These are phyloP conservation scores for Podaxis pistillaris DNA, from an alignment of 768 basidiomycete species.

Conservation along the genomic window DNA sequence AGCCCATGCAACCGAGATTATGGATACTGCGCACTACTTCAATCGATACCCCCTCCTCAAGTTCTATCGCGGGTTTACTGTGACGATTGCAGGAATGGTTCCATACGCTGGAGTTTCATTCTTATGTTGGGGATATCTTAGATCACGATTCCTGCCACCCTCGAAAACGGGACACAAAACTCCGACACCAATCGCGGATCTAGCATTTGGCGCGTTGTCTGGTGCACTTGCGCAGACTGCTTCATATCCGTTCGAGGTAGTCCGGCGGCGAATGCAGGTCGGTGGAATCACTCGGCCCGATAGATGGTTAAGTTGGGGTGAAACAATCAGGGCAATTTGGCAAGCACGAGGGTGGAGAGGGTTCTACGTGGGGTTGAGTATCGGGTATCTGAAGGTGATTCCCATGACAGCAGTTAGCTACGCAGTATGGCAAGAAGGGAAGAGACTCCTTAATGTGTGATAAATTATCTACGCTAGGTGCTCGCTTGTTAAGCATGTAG, in stretches of 20 bases:
- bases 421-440: constrained; percentile 84
- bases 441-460: constrained; percentile 50
- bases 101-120: constrained; percentile 97
- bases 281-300: constrained; percentile 80
- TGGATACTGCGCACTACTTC: constrained; percentile 36
- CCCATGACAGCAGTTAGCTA: constrained; percentile 96
- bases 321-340: constrained; percentile 74
- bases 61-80: constrained; percentile 97
- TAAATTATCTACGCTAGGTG: neutral
- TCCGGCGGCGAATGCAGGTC: constrained; percentile 92
- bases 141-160: constrained; percentile 55
- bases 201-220: constrained; percentile 81
- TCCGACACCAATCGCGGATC: constrained; percentile 57
- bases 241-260: constrained; percentile 93
- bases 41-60: constrained; percentile 74
- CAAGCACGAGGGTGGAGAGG: constrained; percentile 72
- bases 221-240: constrained; percentile 85
- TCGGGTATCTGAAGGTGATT: constrained; percentile 92
- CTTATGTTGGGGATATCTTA: constrained; percentile 83
- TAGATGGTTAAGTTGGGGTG: constrained; percentile 75
- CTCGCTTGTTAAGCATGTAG: neutral
- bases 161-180: constrained; percentile 33
- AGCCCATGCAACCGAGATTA: constrained; percentile 17
- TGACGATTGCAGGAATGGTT: constrained; percentile 88
- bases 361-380: constrained; percentile 87